Evolutionary conservation across 78 protist species (phyloP), one percentile per base, ranked within the genome.

Genomic region (Dictyostelium purpureum): DNA sequence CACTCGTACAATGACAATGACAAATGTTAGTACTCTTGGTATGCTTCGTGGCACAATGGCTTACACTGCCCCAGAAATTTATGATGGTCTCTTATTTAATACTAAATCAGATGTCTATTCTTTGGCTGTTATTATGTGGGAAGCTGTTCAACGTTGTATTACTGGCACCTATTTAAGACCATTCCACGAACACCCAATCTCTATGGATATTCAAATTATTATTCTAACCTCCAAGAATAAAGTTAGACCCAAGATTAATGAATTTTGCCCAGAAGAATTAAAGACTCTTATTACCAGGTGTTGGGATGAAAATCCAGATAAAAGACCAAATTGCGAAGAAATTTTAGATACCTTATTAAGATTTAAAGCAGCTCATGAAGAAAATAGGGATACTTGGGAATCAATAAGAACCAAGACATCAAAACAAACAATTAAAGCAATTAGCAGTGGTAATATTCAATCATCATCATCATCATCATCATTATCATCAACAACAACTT

Each of bases 21-120:
- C 90, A 54, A 83, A 92, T 37, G 91, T 74, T 38, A 47, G 69
- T 10, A 90, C 94, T 5, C 65, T 90, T 33, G 88, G 90, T 16
- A 81, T 74, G 80, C 87, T 90, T 0, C 10, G 94, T 19, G 96
- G 96, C 0, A 92, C 96, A n/a, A 82, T 83, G 89, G 96, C 92
- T 2, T 92, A 75, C 51, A 71, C 87, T n/a, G 91, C 96, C 1
- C 96, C 96, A 6, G 96, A 92, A 43, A 82, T 92, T n/a, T 75
- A 81, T 24, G 79, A 79, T 59, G 96, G 96, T 14, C 28, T 73
- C 33, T n/a, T 63, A n/a, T 92, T 85, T 45, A 67, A 74, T 67
- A 83, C 92, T 3, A 74, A 67, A 47, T 74, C 96, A 6, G 96
- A 92, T 61, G 92, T 92, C 40, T 92, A 92, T 74, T 83, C 93